These are phyloP conservation scores for Elongisporangium prolatum DNA, from an alignment of 352 stramenopile genomes.

Conservation along the genomic window DNA sequence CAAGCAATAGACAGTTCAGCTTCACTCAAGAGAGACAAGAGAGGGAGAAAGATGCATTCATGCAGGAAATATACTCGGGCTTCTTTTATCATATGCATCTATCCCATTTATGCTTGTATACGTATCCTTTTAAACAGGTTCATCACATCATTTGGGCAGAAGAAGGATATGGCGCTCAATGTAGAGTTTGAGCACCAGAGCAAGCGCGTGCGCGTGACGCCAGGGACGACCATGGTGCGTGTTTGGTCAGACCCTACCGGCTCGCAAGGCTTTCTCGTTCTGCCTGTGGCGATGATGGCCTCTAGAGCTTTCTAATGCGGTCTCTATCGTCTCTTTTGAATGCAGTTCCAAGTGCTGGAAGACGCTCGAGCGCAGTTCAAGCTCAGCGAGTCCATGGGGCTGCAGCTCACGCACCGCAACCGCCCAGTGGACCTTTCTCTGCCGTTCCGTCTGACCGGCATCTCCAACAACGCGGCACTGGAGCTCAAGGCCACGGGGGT, in stretches of 20 bases:
- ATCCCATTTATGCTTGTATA: not conserved
- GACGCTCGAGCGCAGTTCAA: constrained; percentile 49
- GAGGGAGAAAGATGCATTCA: no score
- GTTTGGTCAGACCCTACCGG: not conserved
- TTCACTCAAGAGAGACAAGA: not conserved
- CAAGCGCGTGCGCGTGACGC: constrained; percentile 74
- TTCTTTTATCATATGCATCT: not conserved
- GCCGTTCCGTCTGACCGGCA: constrained; percentile 79
- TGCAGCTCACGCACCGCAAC: constrained; percentile 63
- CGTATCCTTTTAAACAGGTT: not conserved
- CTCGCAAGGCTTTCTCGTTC: not conserved
- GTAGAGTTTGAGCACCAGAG: constrained; percentile 62
- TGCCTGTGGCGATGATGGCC: constrained; percentile 1
- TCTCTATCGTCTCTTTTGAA: not conserved
- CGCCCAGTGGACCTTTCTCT: constrained; percentile 70
- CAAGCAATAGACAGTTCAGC: constrained; percentile 35
- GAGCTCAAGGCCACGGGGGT: constrained; percentile 43
- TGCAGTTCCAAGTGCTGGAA: constrained; percentile 74
- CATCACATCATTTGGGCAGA: not conserved
- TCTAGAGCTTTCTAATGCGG: not conserved
- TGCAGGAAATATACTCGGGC: no score
- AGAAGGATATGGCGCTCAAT: constrained; percentile 62
- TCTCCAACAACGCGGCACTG: constrained; percentile 79
- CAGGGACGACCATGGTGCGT: constrained; percentile 70
- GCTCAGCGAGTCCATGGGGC: constrained; percentile 35